Evolutionary conservation across 2,329 filamentous ascomycete genomes (phyloP).

Genomic region (Trichophyton schoenleinii): DNA sequence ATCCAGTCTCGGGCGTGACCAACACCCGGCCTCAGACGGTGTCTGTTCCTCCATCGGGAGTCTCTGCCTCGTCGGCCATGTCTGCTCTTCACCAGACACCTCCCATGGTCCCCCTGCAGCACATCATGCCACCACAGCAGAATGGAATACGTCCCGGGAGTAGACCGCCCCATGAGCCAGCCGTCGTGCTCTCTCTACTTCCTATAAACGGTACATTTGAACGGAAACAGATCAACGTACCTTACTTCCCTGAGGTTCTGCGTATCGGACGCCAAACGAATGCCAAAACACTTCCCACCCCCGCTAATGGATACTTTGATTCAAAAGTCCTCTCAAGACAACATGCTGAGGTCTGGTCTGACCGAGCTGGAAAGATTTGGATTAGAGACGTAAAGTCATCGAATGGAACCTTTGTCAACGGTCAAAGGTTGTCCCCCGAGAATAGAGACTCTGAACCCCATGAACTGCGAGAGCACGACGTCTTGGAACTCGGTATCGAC

Average conservation of each 20-base stretch:
- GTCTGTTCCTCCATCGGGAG: slow-evolving; percentile 44
- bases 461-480: slow-evolving; percentile 80
- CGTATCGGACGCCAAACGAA: slow-evolving; percentile 95
- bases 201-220: slow-evolving; percentile 96
- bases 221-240: slow-evolving; percentile 87
- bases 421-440: slow-evolving; percentile 74
- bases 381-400: slow-evolving; percentile 97
- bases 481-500: slow-evolving; percentile 89
- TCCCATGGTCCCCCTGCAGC: slow-evolving; percentile 55
- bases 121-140: slow-evolving; percentile 51
- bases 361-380: slow-evolving; percentile 74
- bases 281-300: slow-evolving; percentile 83
- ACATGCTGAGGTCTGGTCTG: slow-evolving; percentile 91
- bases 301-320: slow-evolving; percentile 89
- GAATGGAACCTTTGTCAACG: slow-evolving; percentile 97
- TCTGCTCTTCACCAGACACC: slow-evolving; percentile 50
- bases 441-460: slow-evolving; percentile 94
- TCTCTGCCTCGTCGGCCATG: slow-evolving; percentile 49
- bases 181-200: slow-evolving; percentile 70
- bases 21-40: slow-evolving; percentile 51
- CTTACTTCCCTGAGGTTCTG: slow-evolving; percentile 84
- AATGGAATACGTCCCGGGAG: slow-evolving; percentile 42
- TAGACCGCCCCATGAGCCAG: slow-evolving; percentile 42
- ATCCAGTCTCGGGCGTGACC: slow-evolving; percentile 51
- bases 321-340: slow-evolving; percentile 94